phyloP scores from a whole-genome alignment of 352 stramenopile genomes.

The Pythium aristosporum region DNA sequence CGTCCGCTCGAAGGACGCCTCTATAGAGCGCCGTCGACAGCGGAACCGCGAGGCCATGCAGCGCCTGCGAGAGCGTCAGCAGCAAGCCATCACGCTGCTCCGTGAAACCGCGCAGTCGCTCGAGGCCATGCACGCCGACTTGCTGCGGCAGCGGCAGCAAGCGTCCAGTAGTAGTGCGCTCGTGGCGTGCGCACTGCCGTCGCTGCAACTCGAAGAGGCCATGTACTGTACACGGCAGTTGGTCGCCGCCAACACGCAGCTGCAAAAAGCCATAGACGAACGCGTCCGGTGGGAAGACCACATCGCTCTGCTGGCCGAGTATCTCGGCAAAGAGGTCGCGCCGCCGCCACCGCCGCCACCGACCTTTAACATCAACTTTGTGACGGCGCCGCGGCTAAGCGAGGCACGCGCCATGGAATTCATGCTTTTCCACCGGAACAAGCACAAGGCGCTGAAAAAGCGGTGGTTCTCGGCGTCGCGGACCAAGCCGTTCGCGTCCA shows the following conservation, averaged over 20 bases:
- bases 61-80: constrained; percentile 42
- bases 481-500: constrained; percentile 18
- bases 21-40: constrained; percentile 27
- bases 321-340: constrained; percentile 20
- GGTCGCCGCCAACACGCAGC: constrained; percentile 36
- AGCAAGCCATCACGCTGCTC: constrained; percentile 42
- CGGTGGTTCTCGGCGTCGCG: constrained; percentile 27
- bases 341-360: background rate
- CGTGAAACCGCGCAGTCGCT: constrained; percentile 35
- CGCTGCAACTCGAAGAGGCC: constrained; percentile 33
- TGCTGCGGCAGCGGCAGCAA: constrained; percentile 22
- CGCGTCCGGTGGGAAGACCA: constrained; percentile 48
- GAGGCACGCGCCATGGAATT: constrained; percentile 33
- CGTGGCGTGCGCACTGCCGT: constrained; percentile 6
- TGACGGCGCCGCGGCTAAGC: constrained; percentile 25
- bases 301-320: constrained; percentile 46
- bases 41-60: constrained; percentile 61
- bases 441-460: constrained; percentile 33
- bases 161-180: background rate
- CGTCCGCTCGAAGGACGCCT: background rate
- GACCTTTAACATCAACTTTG: constrained; percentile 3
- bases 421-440: constrained; percentile 38
- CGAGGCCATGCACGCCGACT: constrained; percentile 28
- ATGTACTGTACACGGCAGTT: constrained; percentile 31
- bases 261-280: constrained; percentile 38